Evolutionary conservation across 345 rosid species (phyloP), one percentile per base, ranked within the genome.

Genomic region (Abelmoschus esculentus): DNA sequence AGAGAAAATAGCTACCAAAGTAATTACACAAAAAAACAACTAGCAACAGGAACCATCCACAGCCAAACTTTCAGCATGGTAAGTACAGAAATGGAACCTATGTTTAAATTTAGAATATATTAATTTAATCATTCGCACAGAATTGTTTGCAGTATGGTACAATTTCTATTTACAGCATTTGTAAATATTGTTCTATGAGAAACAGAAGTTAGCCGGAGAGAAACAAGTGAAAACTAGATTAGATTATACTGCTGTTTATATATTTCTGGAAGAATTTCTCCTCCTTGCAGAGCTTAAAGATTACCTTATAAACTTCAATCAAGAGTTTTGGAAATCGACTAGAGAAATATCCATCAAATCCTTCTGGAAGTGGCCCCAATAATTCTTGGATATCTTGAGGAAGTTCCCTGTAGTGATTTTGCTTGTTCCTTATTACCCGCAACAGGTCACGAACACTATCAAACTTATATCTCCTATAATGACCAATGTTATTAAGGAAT

Each of bases 251-350:
- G 76, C 79, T 70, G 69, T 75, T 70, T 55, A 82, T 71, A 46
- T 87, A 87, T 67, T 86, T 87, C 29, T 66, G 83, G 67, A 90
- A 83, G 80, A 83, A 80, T 76, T 81, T 86, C 70, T 90, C 96
- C 66, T 79, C 83, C 55, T 69, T 53, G 70, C 93, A 86, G 74
- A 72, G 75, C 14, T 49, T 71, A 61, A 4, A 64, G 47, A 86
- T 60, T 71, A 87, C 92, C 49, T 86, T 84, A 76, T 87, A 87
- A 17, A 90, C 88, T 80, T 87, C 88, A 67, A 87, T 87, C 78
- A 90, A 80, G 59, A 87, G 87, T 73, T 80, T 86, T 0, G 96
- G 96, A 52, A 90, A 90, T 68, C 92, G 79, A 70, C 80, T 78
- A 1, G 83, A 72, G 73, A 86, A 90, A 71, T 90, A 87, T 28